Conservation (phyloP, 139 green algal species). For the Pseudopediastrum boryanum region DNA sequence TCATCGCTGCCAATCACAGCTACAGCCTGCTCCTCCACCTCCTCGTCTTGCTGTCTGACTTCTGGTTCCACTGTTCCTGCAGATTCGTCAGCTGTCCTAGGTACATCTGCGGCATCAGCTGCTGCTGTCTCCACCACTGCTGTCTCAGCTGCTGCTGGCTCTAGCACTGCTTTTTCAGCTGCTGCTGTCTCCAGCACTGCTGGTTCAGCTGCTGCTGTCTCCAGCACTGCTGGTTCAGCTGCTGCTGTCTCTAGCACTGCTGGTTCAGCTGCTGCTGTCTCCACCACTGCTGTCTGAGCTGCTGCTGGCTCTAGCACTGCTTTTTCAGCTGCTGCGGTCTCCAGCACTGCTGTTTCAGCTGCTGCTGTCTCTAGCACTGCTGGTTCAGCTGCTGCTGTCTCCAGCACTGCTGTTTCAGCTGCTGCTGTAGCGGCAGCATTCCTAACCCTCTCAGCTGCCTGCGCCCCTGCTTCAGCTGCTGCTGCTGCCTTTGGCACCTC, state of each 20-base stretch:
- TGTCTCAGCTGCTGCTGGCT: not conserved
- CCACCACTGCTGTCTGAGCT: not conserved
- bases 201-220: not conserved
- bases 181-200: not conserved
- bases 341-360: not conserved
- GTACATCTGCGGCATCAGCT: not conserved
- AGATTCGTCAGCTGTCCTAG: not conserved
- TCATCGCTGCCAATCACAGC: no score
- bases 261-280: not conserved
- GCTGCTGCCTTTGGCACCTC: not conserved
- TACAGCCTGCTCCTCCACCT: no score
- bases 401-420: not conserved
- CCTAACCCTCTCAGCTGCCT: not conserved
- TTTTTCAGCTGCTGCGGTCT: not conserved
- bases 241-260: not conserved
- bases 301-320: not conserved
- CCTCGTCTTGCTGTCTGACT: conserved; percentile 5
- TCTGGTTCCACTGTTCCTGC: conserved; percentile 2
- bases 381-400: not conserved
- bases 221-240: not conserved
- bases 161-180: not conserved
- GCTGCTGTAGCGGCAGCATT: not conserved
- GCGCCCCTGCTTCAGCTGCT: not conserved
- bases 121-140: not conserved
- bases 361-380: not conserved